Base-by-base conservation (phyloP, 768 basidiomycete species). In the Stropharia rugosoannulata region DNA sequence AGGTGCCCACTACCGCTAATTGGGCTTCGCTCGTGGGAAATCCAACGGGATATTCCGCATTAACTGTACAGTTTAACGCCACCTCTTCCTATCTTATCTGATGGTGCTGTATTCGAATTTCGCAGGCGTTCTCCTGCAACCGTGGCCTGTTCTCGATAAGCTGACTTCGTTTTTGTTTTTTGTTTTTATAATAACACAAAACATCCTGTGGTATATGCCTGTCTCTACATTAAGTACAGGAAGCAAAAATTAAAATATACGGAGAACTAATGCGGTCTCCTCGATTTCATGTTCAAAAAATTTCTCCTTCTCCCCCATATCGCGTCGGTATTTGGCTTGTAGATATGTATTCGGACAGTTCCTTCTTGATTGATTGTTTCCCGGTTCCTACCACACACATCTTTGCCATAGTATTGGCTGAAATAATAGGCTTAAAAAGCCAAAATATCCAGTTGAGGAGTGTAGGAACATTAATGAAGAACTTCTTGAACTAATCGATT, bases 381-480 rank as follows among this genome's bases (percentile, higher is more conserved):
- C 89, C 84, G 19, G 78, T 75, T 40, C 90, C 90, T 15, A 90
- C 86, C 37, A 93, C 86, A 35, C 76, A 73, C 87, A 93, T 89
- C 77, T 93, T 93, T 7, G 86, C 85, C 35, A 90, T 66, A n/a
- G 91, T 93, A 27, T 80, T 80, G 6, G 87, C 68, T 1, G 90
- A 81, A 12, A 93, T 67, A 59, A 93, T 66, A 0, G 89, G 80
- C 66, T 87, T 93, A 78, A 93, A 92, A 13, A 77, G 60, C 90
- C 90, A 93, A 73, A 90, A 93, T 57, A 93, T 79, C 90, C 90
- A 93, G 39, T 84, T 80, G 61, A 92, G 76, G 55, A 89, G 63
- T 2, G 81, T 80, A 0, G 91, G 91, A 11, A 93, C 89, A 62
- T 90, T 90, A 64, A 93, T 77, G 64, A 93, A 93, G 73, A 86